Evolutionary conservation across 257 asterid species (phyloP).

Genomic region (Solanum gracilifrons): DNA sequence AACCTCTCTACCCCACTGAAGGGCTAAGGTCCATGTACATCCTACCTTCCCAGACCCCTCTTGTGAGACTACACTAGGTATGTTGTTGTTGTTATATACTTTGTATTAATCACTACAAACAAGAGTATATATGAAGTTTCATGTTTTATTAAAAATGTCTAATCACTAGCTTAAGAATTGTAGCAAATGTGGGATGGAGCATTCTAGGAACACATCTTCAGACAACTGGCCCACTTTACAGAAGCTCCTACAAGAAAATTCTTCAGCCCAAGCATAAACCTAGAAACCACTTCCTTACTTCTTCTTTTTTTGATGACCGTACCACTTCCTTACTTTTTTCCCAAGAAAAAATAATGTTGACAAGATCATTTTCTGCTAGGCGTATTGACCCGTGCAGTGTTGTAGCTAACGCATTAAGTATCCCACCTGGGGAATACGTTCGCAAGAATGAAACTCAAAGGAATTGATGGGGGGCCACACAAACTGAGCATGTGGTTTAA

Average conservation of each 20-base stretch:
- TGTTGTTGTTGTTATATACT: neutral
- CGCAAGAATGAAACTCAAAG: too few relatives aligned
- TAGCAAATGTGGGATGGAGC: neutral
- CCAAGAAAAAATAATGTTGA: neutral
- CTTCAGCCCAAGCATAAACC: neutral
- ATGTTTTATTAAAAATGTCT: neutral
- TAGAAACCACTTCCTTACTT: neutral
- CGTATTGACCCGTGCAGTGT: too few relatives aligned
- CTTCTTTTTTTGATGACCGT: neutral
- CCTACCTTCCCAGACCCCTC: neutral
- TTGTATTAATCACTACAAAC: neutral
- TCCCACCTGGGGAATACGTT: too few relatives aligned
- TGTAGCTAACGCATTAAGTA: too few relatives aligned
- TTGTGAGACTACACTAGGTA: neutral
- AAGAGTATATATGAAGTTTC: neutral
- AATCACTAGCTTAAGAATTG: neutral
- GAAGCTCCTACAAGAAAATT: neutral
- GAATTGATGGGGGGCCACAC: too few relatives aligned
- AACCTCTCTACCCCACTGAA: neutral
- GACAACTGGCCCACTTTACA: neutral
- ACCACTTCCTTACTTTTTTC: neutral
- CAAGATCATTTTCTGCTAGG: neutral
- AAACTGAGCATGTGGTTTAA: too few relatives aligned
- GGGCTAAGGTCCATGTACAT: neutral
- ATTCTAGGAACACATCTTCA: neutral